Evolutionary conservation across 768 basidiomycete genomes (phyloP).

Genomic region (Lentinula aciculospora): DNA sequence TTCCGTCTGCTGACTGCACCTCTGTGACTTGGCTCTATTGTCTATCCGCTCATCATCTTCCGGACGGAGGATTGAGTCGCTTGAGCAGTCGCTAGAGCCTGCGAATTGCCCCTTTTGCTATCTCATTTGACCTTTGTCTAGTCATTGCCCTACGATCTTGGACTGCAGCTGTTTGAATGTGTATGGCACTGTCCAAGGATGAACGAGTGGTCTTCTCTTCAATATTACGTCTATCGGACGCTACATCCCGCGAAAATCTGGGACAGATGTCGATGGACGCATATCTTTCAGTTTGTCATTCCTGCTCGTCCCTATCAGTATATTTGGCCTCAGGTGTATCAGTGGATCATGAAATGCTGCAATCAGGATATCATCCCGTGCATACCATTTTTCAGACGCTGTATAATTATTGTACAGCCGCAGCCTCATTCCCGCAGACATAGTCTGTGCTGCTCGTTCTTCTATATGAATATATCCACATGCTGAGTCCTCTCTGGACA

Average conservation of each 20-base stretch:
- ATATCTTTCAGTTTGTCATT: background rate
- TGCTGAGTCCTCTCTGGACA: background rate
- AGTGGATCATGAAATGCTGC: background rate
- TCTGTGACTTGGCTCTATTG: no score
- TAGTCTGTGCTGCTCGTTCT: background rate
- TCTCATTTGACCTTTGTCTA: no score
- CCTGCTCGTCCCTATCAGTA: background rate
- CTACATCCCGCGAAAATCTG: no score
- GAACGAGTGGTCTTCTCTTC: no score
- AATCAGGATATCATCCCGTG: background rate
- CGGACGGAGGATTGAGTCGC: background rate
- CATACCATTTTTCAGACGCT: background rate
- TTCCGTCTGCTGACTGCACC: background rate
- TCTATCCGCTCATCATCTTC: no score
- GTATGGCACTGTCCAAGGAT: no score
- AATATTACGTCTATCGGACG: no score
- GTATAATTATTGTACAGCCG: background rate
- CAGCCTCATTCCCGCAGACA: background rate
- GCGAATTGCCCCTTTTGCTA: no score
- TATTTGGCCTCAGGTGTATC: background rate
- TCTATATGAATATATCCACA: background rate
- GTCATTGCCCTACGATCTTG: no score
- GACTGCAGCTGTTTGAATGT: no score
- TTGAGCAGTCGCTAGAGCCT: no score
- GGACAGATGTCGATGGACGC: no score